Base-by-base conservation (phyloP, 495 filamentous ascomycete genomes). In the Aspergillus egyptiacus region DNA sequence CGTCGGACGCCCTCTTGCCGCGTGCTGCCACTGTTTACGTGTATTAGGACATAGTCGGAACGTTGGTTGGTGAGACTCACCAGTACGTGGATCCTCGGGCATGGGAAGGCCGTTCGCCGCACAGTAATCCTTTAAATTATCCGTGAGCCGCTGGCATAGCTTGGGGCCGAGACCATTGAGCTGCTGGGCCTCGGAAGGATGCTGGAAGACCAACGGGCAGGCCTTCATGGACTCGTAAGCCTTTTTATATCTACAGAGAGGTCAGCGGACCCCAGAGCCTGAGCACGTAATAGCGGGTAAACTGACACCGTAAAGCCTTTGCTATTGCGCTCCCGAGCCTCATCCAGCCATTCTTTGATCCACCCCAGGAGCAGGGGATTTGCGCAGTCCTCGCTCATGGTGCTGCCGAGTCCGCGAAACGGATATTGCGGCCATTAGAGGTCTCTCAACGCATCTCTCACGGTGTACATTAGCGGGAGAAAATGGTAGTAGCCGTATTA, bases 341-440 rank as follows among this genome's bases (percentile, higher is more conserved):
- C 63, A n/a, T 90, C 85, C 33, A 83, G 76, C 85, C 86, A 91
- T 70, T 90, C 85, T 51, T 84, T 81, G 44, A 94, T 78, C 80
- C 85, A 94, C 46, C 68, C 65, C 37, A 91, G 73, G 4, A 91
- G 75, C 24, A 90, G 71, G 10, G 87, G 85, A 58, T 94, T 94
- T 15, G 84, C 80, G 54, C 81, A 85, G 9, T 57, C 57, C 33
- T 72, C 66, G 35, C 62, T 69, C 71, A 74, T 74, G 35, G 36
- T 58, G 40, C 6, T 5, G 35, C 14, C 17, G 19, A 38, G 15
- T 33, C 25, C n/a, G 44, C 15, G n/a, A n/a, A 23, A n/a, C 11
- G 11, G 14, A 30, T 15, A 17, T 30, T 28, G 19, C 25, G 8
- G 31, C 34, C 19, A 39, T 32, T 15, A 39, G 27, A 20, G 14